Evolutionary conservation across 179 eudicot genomes (phyloP).

Genomic region (Patellifolia procumbens): DNA sequence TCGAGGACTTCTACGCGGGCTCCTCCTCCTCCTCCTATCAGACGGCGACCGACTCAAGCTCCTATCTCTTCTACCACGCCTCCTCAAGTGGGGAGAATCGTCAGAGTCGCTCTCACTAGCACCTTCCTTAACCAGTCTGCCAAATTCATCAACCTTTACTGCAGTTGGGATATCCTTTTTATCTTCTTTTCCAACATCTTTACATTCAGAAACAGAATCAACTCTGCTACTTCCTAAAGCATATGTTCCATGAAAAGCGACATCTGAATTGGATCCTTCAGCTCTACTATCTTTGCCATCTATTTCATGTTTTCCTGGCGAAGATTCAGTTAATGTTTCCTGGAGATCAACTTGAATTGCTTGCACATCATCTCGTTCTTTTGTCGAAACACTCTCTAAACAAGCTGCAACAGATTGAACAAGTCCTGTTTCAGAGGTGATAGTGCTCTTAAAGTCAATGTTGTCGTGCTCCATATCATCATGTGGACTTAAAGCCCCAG

Average conservation of each 20-base stretch:
- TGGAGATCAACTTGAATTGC: slow-evolving; percentile 22
- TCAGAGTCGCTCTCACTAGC: slow-evolving; percentile 78
- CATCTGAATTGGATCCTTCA: slow-evolving; percentile 31
- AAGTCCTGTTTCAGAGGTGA: slow-evolving; percentile 27
- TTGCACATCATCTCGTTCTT: slow-evolving; percentile 27
- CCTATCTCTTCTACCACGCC: slow-evolving; percentile 61
- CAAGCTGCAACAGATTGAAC: slow-evolving; percentile 27
- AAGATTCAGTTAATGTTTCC: slow-evolving; percentile 22
- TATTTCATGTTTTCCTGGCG: slow-evolving; percentile 27
- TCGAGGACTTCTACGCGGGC: slow-evolving; percentile 59
- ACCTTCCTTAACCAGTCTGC: slow-evolving; percentile 72
- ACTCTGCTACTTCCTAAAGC: slow-evolving; percentile 24
- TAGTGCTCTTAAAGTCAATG: slow-evolving; percentile 22
- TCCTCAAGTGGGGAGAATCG: slow-evolving; percentile 43
- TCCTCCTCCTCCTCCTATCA: slow-evolving; percentile 62
- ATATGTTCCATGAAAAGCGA: slow-evolving; percentile 27
- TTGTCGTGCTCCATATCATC: slow-evolving; percentile 28
- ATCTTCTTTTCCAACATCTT: slow-evolving; percentile 38
- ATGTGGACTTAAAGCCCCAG: slow-evolving; percentile 21
- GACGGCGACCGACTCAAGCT: slow-evolving; percentile 70
- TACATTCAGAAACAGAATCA: slow-evolving; percentile 30
- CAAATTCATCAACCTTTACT: slow-evolving; percentile 80
- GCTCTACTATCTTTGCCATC: slow-evolving; percentile 29
- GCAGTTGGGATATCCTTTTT: slow-evolving; percentile 29
- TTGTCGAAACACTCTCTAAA: slow-evolving; percentile 24